Evolutionary conservation across 192 early-diverging fungal genomes (phyloP), one percentile per base, ranked within the genome.

Genomic region (Coemansia sp.): DNA sequence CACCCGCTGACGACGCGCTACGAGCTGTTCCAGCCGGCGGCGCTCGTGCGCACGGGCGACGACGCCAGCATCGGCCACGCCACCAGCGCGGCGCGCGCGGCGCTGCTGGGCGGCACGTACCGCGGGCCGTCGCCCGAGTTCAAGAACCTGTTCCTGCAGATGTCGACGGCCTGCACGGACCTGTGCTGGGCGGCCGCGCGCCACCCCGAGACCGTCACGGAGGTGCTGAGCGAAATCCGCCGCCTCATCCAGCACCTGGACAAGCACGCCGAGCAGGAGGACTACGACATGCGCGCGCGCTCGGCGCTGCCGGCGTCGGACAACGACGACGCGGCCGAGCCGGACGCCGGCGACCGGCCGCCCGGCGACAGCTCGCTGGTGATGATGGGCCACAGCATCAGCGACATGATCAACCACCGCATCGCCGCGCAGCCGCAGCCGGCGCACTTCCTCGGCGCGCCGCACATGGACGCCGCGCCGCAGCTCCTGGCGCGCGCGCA

Each of bases 141-240:
- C 57, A 73, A 75, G 47, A 64, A 77, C 65, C 65, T 83, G 42
- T 82, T 77, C 53, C 50, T 82, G 64, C 74, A 82, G 50, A 70
- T 82, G 75, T 50, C 62, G 5, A 65, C 68, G 1, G 80, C 80
- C 14, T 82, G 80, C 61, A 50, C 68, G 1, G 75, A 82, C 53
- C 59, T 82, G 41, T 82, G 80, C 75, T 82, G 80, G 80, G 55
- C 80, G 7, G 80, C 80, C 3, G 75, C 80, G n/a, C 68, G 75
- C 21, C 68, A 73, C 16, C 80, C 80, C 7, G 68, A 73, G 37
- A 72, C 80, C 13, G 55, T 82, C 20, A 11, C 65, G 8, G 80
- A 82, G 68, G 75, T 82, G 1, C 67, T 82, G 21, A 66, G 75
- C 75, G 80, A 82, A 69, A 75, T 82, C 65, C 62, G 72, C 33